Evolutionary conservation across 1,284 basidiomycete genomes (phyloP), one percentile per base, ranked within the genome.

Genomic region (Gymnopus androsaceus): DNA sequence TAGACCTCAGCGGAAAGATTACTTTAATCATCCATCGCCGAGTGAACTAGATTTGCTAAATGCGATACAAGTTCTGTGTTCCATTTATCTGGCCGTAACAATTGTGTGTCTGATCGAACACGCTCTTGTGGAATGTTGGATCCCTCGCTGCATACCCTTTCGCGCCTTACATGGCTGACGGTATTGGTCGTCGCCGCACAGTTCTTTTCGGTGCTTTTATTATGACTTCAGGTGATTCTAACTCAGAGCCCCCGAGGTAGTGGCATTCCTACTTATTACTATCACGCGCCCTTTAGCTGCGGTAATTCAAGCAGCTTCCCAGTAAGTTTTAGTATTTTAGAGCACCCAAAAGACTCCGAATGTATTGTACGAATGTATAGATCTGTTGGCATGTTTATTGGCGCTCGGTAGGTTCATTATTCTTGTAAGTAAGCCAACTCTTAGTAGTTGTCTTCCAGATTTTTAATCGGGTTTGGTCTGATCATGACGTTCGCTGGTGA

Each of bases 371-470:
- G n/a, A n/a, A n/a, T n/a, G n/a, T n/a, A n/a, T n/a, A n/a, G n/a
- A 59, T 88, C 83, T 57, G 79, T 91, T 23, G 80, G 82, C 63
- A 90, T 91, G 87, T 93, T 93, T 74, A 90, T 92, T 63, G 87
- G 85, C 56, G 84, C 88, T 67, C 82, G 87, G 80, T 82, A 61
- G 36, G 72, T 70, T 12, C 15, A n/a, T 17, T 11, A 25, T n/a
- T 28, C 28, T 21, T 38, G 27, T 47, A 36, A 51, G 6, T 52
- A 45, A 44, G 9, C 28, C 25, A 23, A 56, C 6, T 30, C 0
- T 47, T n/a, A n/a, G n/a, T 27, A 15, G 33, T 23, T 30, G 12
- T 15, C 14, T 14, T 41, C n/a, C 41, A 82, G 81, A 61, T 89
- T 88, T 75, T 73, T 91, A 58, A 87, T 93, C 61, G 90, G 90